Conservation (phyloP, 2,329 filamentous ascomycete species). For the Sodiomyces alkalinus region DNA sequence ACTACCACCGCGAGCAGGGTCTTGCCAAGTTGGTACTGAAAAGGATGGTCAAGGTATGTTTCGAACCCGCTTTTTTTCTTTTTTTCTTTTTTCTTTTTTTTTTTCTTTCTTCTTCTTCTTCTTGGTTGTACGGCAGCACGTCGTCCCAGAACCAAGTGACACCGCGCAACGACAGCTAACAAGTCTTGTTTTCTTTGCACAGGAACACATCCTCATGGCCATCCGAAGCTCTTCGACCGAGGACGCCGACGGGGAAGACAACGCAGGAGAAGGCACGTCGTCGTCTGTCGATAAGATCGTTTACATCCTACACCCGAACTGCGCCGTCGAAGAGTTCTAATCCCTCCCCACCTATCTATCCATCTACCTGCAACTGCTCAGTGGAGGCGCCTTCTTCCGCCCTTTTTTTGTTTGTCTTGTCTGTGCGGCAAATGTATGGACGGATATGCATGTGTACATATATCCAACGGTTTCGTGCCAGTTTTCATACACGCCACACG, state of each 20-base stretch:
- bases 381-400: no score
- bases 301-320: slow-evolving; percentile 92
- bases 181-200: slow-evolving; percentile 25
- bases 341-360: no score
- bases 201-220: slow-evolving; percentile 82
- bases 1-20: slow-evolving; percentile 58
- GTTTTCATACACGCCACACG: no score
- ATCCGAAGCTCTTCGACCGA: slow-evolving; percentile 47
- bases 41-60: slow-evolving; percentile 95
- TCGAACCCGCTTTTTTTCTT: no score
- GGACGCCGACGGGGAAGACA: slow-evolving; percentile 21
- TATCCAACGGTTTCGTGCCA: no score
- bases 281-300: slow-evolving; percentile 38
- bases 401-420: no score
- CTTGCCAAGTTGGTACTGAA: slow-evolving; percentile 77
- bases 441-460: no score
- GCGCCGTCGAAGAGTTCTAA: slow-evolving; percentile 55
- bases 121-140: neutral
- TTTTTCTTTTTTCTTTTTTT: slow-evolving; percentile 1
- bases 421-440: no score
- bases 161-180: slow-evolving; percentile 32
- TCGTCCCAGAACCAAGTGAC: slow-evolving; percentile 17
- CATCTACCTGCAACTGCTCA: no score
- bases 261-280: slow-evolving; percentile 27
- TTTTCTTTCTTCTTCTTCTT: slow-evolving; percentile 1